Evolutionary conservation across 2,329 filamentous ascomycete genomes (phyloP), one percentile per base, ranked within the genome.

Genomic region (Drechslera avenae): DNA sequence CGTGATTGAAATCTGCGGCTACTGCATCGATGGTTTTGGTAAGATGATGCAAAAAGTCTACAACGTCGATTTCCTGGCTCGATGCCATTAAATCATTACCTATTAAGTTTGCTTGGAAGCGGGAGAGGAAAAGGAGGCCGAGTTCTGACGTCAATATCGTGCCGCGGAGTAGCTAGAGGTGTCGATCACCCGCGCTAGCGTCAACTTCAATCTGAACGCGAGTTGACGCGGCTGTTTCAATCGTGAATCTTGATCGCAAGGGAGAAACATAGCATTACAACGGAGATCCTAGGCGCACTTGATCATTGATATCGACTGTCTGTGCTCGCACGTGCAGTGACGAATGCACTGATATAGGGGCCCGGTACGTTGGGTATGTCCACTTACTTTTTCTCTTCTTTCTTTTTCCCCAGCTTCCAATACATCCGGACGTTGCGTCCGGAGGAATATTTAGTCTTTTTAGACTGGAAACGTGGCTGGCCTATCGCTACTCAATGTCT

Each of bases 151-250:
- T 45, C 42, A 45, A 28, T 9, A 14, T 7, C 33, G 16, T 37
- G 28, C 35, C 34, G 34, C 34, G n/a, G 35, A 46, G 26, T 19
- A n/a, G 16, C 23, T 39, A 37, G 19, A 26, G n/a, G 36, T 28
- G 43, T n/a, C 16, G 34, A 46, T 46, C 43, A 32, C 18, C 34
- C 16, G 36, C 26, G 34, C 35, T 46, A 46, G 34, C 17, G 19
- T 26, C 19, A 26, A 26, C 19, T 21, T 44, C 34, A 36, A 44
- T 19, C 19, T 21, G 19, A 19, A 44, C 23, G 19, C 41, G 19
- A 18, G 32, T 26, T 19, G 13, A 35, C 32, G 31, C 36, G 32
- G 18, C 32, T 18, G 17, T 42, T 32, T 42, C 39, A 19, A 28
- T 28, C 23, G 9, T 28, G 26, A 10, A n/a, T 44, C 19, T 14